Percentiles rank a stretch among this genome's conserved stretches.
Evolutionary conservation across 306 rosid species (phyloP).

Genomic region (Fragaria nilgerrensis): DNA sequence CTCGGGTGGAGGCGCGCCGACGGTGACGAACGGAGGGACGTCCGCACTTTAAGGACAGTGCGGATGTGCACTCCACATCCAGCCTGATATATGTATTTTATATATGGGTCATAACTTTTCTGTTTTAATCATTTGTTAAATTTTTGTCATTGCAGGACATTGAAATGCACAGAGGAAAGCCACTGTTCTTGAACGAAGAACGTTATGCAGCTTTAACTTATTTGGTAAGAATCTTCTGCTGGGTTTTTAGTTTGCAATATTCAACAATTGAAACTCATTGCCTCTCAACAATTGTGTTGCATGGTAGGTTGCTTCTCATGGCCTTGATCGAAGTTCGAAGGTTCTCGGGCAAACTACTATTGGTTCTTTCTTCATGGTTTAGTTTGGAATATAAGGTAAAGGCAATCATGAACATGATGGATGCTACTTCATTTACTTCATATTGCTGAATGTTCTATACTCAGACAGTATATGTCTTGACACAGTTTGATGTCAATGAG

Average conservation of each 20-base stretch:
- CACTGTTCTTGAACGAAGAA: constrained; percentile 80
- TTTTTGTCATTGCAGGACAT: constrained; percentile 51
- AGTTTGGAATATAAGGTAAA: constrained; percentile 36
- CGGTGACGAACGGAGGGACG: too few relatives aligned
- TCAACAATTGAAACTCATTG: background rate
- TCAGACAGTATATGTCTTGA: background rate
- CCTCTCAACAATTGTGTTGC: constrained; percentile 5
- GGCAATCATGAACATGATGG: background rate
- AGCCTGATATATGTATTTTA: too few relatives aligned
- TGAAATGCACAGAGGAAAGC: constrained; percentile 88
- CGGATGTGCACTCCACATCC: too few relatives aligned
- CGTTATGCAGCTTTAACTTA: constrained; percentile 88
- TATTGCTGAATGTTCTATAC: constrained; percentile 5
- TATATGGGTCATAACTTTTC: background rate
- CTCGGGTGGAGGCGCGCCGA: too few relatives aligned
- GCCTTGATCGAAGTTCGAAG: constrained; percentile 91
- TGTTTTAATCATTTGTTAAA: background rate
- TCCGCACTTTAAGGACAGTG: too few relatives aligned
- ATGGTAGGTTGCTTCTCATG: constrained; percentile 92
- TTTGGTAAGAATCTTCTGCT: constrained; percentile 47
- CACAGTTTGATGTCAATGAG: background rate
- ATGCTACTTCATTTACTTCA: background rate
- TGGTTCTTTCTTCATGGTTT: constrained; percentile 78
- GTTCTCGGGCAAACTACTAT: constrained; percentile 97
- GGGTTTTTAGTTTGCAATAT: background rate